Evolutionary conservation across 225 moss, liverwort and hornwort species (phyloP), one percentile per base, ranked within the genome.

Genomic region (Rhytidiadelphus loreus): DNA sequence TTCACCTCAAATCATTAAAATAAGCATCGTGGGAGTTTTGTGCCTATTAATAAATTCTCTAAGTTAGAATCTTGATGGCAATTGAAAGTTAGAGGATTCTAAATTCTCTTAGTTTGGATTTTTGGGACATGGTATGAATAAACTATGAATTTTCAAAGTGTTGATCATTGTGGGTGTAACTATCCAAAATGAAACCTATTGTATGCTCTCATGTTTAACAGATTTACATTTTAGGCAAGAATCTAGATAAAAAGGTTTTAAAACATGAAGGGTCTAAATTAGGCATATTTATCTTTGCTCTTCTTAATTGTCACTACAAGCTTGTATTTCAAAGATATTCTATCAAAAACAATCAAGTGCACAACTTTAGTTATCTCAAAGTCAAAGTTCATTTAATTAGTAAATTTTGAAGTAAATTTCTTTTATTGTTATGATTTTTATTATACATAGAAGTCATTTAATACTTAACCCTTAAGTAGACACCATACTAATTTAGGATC

Each of bases 51-150:
- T 60, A 29, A 44, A 32, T 13, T 43, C 7, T 28, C 4, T 18
- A 2, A n/a, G 39, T 79, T 79, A 7, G 5, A 28, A 39, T 79
- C 7, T 26, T 37, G 24, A n/a, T 55, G n/a, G 6, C 25, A 56
- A n/a, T 56, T 55, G 25, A 56, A n/a, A n/a, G n/a, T 77, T 10
- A 77, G 24, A 41, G 19, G 43, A 59, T 59, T 59, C 2, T 59
- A 7, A 4, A 59, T 29, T 41, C 20, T 59, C 21, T 30, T 20
- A 26, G 59, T 30, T 59, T 80, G 43, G 3, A 21, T 21, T 59
- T 20, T 29, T 59, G 20, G 13, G 18, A 43, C 19, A 56, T 0
- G 0, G 0, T 12, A 29, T 12, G 41, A n/a, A n/a, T n/a, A n/a
- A n/a, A n/a, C n/a, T n/a, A n/a, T n/a, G n/a, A 41, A 29, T 58